Conservation (phyloP, 1,284 basidiomycete genomes). For the Leccinum subspadiceum region DNA sequence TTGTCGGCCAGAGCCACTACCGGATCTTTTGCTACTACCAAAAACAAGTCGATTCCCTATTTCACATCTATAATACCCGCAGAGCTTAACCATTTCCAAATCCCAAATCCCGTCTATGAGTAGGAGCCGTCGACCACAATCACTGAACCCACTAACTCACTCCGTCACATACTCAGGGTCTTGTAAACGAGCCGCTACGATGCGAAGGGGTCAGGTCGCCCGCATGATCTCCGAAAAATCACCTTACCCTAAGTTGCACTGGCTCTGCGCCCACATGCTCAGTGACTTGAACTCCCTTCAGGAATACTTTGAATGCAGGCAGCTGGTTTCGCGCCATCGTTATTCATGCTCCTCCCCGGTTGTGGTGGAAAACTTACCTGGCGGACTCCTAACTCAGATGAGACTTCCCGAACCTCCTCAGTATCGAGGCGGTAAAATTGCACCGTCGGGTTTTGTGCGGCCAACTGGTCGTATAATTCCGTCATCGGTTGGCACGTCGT, state of each 20-base stretch:
- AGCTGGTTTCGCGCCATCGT: conserved; percentile 40
- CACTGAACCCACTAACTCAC: conserved; percentile 8
- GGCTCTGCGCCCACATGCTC: conserved; percentile 63
- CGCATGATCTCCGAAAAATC: conserved; percentile 17
- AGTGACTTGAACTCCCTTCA: conserved; percentile 62
- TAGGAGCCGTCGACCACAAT: conserved; percentile 9
- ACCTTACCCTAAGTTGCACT: conserved; percentile 25
- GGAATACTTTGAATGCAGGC: conserved; percentile 78
- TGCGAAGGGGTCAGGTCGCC: conserved; percentile 21
- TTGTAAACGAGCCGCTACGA: conserved; percentile 30
- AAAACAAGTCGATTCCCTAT: conserved; percentile 10
- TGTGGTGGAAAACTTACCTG: conserved; percentile 45
- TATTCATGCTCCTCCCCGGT: conserved; percentile 17
- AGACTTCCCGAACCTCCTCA: conserved; percentile 55
- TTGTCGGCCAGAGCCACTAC: conserved; percentile 12
- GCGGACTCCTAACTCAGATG: conserved; percentile 69
- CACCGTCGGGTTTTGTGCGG: conserved; percentile 37
- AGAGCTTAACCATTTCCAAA: conserved; percentile 12
- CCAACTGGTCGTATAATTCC: conserved; percentile 76
- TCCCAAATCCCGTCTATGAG: conserved; percentile 21
- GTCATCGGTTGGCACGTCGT: conserved; percentile 77
- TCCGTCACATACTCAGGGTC: conserved; percentile 29
- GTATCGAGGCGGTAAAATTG: conserved; percentile 84
- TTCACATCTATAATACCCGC: conserved; percentile 21
- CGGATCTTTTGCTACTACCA: neutral